These are phyloP conservation scores for Kurtzmaniella quercitrusa DNA, from an alignment of 1,139 yeast genomes.

Conservation along the genomic window DNA sequence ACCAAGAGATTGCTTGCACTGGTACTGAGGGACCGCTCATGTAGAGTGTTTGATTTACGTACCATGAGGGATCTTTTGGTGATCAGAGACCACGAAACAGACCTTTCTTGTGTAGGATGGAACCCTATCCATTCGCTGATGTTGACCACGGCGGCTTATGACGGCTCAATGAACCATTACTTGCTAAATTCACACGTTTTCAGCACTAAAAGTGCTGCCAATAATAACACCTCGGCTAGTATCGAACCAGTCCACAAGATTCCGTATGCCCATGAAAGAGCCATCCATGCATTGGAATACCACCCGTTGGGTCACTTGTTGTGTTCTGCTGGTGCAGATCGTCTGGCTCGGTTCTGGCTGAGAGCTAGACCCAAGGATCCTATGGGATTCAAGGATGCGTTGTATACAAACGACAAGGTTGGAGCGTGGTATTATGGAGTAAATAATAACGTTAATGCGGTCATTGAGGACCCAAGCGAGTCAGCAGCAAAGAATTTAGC, in stretches of 20 bases:
- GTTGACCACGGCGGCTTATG: conserved; percentile 83
- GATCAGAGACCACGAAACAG: conserved; percentile 78
- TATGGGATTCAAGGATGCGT: conserved; percentile 75
- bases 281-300: conserved; percentile 83
- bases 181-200: conserved; percentile 54
- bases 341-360: conserved; percentile 93
- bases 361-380: conserved; percentile 90
- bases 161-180: conserved; percentile 82
- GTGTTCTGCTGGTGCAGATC: conserved; percentile 90
- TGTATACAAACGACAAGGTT: conserved; percentile 60
- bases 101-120: conserved; percentile 85
- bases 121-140: conserved; percentile 83
- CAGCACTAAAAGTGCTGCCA: conserved; percentile 19
- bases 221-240: conserved; percentile 18
- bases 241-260: conserved; percentile 59
- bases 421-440: conserved; percentile 75
- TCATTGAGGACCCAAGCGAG: conserved; percentile 32
- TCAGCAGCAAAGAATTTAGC: conserved; percentile 4
- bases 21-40: conserved; percentile 83
- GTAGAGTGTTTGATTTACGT: conserved; percentile 81
- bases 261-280: conserved; percentile 92
- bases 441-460: conserved; percentile 61
- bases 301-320: conserved; percentile 92
- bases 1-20: conserved; percentile 72
- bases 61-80: conserved; percentile 74